phyloP scores from a whole-genome alignment of 352 stramenopile genomes.

The Phytophthora citricola region DNA sequence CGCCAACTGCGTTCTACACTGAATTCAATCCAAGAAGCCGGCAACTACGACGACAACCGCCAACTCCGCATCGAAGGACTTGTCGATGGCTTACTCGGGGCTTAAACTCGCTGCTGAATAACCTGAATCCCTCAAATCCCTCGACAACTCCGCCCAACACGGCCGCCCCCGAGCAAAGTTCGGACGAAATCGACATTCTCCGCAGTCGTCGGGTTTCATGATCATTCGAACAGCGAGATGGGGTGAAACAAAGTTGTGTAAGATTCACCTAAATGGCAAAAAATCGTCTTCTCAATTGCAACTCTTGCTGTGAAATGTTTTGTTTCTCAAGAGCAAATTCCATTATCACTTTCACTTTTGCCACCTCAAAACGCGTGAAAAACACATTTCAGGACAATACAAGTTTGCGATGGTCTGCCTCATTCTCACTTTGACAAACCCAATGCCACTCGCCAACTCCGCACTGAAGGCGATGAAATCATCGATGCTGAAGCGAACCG shows the following conservation, averaged over 20 bases:
- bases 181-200: conserved; percentile 3
- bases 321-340: background rate
- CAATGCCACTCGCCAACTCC: background rate
- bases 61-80: conserved; percentile 1
- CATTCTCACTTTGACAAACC: background rate
- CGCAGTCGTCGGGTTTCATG: background rate
- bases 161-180: background rate
- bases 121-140: background rate
- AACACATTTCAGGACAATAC: background rate
- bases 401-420: background rate
- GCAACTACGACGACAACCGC: background rate
- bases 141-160: background rate
- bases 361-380: too few relatives aligned
- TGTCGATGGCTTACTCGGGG: background rate
- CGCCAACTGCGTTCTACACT: conserved; percentile 2
- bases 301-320: too few relatives aligned
- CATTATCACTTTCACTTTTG: background rate
- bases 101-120: background rate
- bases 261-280: too few relatives aligned
- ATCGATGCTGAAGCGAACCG: background rate
- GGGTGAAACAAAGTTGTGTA: too few relatives aligned
- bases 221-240: too few relatives aligned
- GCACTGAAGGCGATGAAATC: background rate
- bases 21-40: background rate
- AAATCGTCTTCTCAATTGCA: too few relatives aligned